Evolutionary conservation across 345 rosid species (phyloP), one percentile per base, ranked within the genome.

Genomic region (Lenwebbia sp.): DNA sequence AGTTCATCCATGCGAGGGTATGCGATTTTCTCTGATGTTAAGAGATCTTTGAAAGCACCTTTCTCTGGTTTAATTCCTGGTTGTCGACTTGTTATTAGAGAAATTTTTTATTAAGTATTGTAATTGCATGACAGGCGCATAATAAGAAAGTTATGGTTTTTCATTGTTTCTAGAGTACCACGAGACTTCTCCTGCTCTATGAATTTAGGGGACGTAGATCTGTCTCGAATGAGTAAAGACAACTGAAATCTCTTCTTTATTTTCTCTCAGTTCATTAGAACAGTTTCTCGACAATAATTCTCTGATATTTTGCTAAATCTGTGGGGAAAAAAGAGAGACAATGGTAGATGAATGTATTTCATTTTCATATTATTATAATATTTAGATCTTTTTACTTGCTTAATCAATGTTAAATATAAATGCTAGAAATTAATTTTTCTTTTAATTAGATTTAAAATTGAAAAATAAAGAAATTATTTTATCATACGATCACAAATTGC

Each of bases 1-100:
- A 98, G 88, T 98, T 95, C 87, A 94, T 98, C 60, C 97, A 94
- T 87, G 99, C 98, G 14, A 92, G 96, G 92, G 99, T 96, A 93
- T 30, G 85, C 26, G 12, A 10, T 37, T 70, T 19, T 70, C 81
- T 70, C 81, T 13, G 7, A 21, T 70, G 81, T 70, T 22, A 82
- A 5, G 44, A 41, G 85, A 84, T 50, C 85, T 51, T 30, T 40
- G 50, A 57, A 83, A 33, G 40, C 70, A 44, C 54, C 54, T 86
- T n/a, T 86, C 58, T 23, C 83, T 55, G 11, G 41, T 53, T 12
- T 28, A 3, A 37, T 54, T 33, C 33, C 41, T 55, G 84, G 54
- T 81, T 44, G 37, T 81, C 6, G 54, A 47, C 33, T n/a, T 23
- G 30, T 47, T 7, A 81, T 19, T 25, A 37, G 81, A 37, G 13